Evolutionary conservation across 2,329 filamentous ascomycete genomes (phyloP), one percentile per base, ranked within the genome.

Genomic region (Penicillium sp.): DNA sequence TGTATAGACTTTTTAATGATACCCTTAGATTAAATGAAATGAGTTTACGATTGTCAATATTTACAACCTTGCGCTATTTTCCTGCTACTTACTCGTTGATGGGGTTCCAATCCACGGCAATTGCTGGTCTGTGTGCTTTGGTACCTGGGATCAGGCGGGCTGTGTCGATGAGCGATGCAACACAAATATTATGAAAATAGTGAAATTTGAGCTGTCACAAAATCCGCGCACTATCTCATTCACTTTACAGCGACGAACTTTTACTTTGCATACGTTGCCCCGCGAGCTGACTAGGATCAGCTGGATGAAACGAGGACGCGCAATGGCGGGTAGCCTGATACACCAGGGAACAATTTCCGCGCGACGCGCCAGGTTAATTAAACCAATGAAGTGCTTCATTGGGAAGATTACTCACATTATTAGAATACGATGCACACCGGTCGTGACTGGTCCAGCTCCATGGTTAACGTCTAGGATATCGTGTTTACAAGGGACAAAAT

Each of bases 1-100:
- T 52, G 17, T 29, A 45, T 50, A 58, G 51, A 58, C 8, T 43
- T 53, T 53, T 53, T 35, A 55, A 44, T 55, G 56, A 58, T 55
- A 58, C 56, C 56, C 52, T 31, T 58, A 55, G 33, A 55, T 15
- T 49, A 45, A 44, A 50, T 55, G 44, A 50, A 49, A 55, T 31
- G 56, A 58, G 19, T 50, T 58, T 21, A 43, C 39, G 52, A 44
- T 50, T n/a, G 4, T 44, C 31, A 15, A 42, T 35, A 23, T 21
- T 21, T 9, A 6, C 21, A 41, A 48, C 7, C 8, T 12, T 25
- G 19, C 31, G 21, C 33, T 27, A 1, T 35, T 36, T 12, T n/a
- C 19, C 19, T 19, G 6, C 19, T 41, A 17, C 9, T 48, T 23
- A 31, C 31, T 48, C n/a, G 19, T 15, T 6, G 6, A 21, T 15